A percentile compares a stretch with the other conserved stretches of the same genome.
Conservation (phyloP, 1,139 yeast species). For the Saccharomycopsis hybrid region DNA sequence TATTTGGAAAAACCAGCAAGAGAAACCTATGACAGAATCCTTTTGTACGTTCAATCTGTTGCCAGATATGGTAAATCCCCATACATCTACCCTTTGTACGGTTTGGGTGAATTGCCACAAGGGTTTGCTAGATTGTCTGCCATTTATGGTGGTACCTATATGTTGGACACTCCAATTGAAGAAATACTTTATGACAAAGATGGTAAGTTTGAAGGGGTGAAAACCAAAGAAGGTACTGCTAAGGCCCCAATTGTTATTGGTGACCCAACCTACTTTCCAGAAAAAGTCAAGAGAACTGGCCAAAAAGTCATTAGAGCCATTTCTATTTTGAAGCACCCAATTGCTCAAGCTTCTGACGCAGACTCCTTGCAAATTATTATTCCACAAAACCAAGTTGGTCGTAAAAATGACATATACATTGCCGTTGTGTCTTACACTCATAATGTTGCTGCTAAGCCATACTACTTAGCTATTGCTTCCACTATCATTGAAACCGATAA, state of each 20-base stretch:
- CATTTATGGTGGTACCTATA: constrained; percentile 96
- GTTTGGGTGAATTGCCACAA: constrained; percentile 96
- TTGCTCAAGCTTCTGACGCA: constrained; percentile 73
- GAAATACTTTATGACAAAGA: constrained; percentile 71
- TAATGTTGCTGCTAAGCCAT: constrained; percentile 85
- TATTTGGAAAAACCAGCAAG: constrained; percentile 86
- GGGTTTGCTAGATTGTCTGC: constrained; percentile 97
- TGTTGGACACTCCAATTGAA: constrained; percentile 95
- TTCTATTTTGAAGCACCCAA: constrained; percentile 86
- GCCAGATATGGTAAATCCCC: constrained; percentile 97
- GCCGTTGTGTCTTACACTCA: constrained; percentile 89
- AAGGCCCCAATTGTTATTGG: constrained; percentile 93
- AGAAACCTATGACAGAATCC: constrained; percentile 81
- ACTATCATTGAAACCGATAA: constrained; percentile 91
- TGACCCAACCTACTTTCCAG: constrained; percentile 97
- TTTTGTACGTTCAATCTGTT: constrained; percentile 82
- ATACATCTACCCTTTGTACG: constrained; percentile 91
- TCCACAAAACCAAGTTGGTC: constrained; percentile 91
- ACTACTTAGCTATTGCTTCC: constrained; percentile 87
- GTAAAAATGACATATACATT: constrained; percentile 91
- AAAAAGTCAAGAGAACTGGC: constrained; percentile 78
- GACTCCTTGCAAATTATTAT: constrained; percentile 92
- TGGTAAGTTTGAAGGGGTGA: constrained; percentile 76
- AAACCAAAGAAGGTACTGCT: constrained; percentile 86
- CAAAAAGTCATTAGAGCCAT: constrained; percentile 89